phyloP scores from a whole-genome alignment of 768 basidiomycete genomes.

The Podaxis sp. region DNA sequence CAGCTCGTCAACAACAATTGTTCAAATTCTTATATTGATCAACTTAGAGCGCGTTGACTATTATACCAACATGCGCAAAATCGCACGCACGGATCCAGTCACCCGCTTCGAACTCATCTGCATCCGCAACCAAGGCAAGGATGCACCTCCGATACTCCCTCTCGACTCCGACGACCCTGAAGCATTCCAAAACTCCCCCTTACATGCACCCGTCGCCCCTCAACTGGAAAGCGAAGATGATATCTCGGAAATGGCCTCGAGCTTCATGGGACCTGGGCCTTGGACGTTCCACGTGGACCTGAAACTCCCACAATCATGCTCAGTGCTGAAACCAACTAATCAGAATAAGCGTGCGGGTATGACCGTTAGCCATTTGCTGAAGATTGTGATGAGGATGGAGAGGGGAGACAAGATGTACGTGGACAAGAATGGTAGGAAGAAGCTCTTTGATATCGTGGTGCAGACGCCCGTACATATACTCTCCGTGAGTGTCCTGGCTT shows the following conservation, averaged over 20 bases:
- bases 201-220: conserved; percentile 39
- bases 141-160: conserved; percentile 69
- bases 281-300: conserved; percentile 79
- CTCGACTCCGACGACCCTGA: conserved; percentile 69
- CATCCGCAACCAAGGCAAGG: conserved; percentile 56
- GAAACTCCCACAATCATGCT: conserved; percentile 65
- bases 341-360: conserved; percentile 78
- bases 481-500: conserved; percentile 54
- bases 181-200: conserved; percentile 65
- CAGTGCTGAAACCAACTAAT: conserved; percentile 71
- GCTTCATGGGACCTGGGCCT: conserved; percentile 77
- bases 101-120: conserved; percentile 60
- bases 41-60: conserved; percentile 77
- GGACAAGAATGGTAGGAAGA: conserved; percentile 73
- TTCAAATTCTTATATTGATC: background rate
- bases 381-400: conserved; percentile 81
- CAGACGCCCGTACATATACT: conserved; percentile 86
- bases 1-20: background rate
- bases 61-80: conserved; percentile 63
- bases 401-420: conserved; percentile 67
- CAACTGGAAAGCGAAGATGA: conserved; percentile 45
- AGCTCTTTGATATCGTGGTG: conserved; percentile 84
- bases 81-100: conserved; percentile 69
- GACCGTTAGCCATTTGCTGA: conserved; percentile 71
- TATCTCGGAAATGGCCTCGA: conserved; percentile 55